These are phyloP conservation scores for Leccinum angustisporum DNA, from an alignment of 1,284 basidiomycete species.

Conservation along the genomic window DNA sequence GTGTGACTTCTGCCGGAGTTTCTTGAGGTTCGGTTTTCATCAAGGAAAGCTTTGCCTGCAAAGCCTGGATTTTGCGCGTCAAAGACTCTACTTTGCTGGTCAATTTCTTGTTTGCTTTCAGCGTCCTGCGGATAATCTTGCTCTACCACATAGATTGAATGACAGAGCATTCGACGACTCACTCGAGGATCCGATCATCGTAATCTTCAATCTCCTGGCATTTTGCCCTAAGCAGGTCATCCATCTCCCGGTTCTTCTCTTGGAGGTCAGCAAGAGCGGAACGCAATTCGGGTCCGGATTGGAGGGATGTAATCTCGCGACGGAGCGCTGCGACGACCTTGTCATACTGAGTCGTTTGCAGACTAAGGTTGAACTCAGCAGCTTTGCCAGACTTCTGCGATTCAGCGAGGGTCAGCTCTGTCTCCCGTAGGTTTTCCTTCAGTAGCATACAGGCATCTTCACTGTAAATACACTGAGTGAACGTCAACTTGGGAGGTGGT, in stretches of 20 bases:
- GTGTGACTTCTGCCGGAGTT: slow-evolving; percentile 9
- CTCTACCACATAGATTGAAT: neutral
- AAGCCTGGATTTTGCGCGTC: slow-evolving; percentile 64
- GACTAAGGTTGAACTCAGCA: slow-evolving; percentile 61
- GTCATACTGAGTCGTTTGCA: slow-evolving; percentile 63
- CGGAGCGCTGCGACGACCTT: slow-evolving; percentile 57
- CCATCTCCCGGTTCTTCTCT: slow-evolving; percentile 71
- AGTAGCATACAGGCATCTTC: slow-evolving; percentile 45
- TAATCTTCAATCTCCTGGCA: slow-evolving; percentile 80
- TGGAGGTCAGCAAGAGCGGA: slow-evolving; percentile 57
- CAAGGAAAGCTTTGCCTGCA: slow-evolving; percentile 64
- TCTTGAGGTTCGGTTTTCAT: slow-evolving; percentile 42
- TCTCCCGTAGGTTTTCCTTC: slow-evolving; percentile 47
- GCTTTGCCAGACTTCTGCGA: slow-evolving; percentile 59
- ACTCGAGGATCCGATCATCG: slow-evolving; percentile 77
- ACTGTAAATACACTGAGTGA: slow-evolving; percentile 36
- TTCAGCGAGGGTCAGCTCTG: slow-evolving; percentile 44
- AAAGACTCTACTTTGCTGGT: slow-evolving; percentile 64
- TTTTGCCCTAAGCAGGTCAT: slow-evolving; percentile 63
- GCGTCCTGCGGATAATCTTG: slow-evolving; percentile 44
- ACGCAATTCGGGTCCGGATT: slow-evolving; percentile 53
- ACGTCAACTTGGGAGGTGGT: neutral
- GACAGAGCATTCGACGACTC: slow-evolving; percentile 34
- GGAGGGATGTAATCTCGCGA: slow-evolving; percentile 53
- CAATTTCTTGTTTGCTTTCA: slow-evolving; percentile 78